Evolutionary conservation across 192 early-diverging fungal genomes (phyloP), one percentile per base, ranked within the genome.

Genomic region (Coemansia sp.): DNA sequence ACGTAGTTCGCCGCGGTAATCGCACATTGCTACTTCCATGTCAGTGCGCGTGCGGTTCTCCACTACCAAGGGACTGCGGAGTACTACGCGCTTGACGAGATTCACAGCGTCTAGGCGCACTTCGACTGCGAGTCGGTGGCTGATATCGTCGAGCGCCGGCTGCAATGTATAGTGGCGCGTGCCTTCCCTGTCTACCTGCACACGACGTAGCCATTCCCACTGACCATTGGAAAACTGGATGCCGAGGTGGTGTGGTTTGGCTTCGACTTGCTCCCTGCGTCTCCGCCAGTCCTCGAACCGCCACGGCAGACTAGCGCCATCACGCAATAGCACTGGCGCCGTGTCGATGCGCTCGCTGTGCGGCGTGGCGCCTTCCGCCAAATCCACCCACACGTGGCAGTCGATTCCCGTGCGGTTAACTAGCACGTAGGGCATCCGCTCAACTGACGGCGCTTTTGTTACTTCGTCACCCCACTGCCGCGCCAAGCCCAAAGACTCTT

Each of bases 221-320:
- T 86, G 79, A 3, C 91, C 88, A 20, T 93, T 92, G 60, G 93
- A 81, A 61, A 97, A 87, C 79, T 96, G 95, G 15, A 97, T 71
- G 31, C 91, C 94, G 13, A 98, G 72, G 65, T 88, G 88, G 65
- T 98, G 97, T 64, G 89, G 90, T 40, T 85, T 74, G 44, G 70
- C 78, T 58, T 77, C 76, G 49, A 81, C 69, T 73, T 92, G 93
- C 84, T 97, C 95, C 63, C 97, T 91, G 79, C 92, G 89, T 41
- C 88, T 90, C 64, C 94, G 86, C 97, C 97, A 99, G 73, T 99
- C 95, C 66, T 96, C 95, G 69, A 98, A 98, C n/a, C 94, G 87
- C 97, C 97, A 98, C 46, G 92, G 87, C 18, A 95, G 83, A 24
- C 91, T 91, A 29, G 88, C 80, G 18, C 90, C 90, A 69, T 94